Evolutionary conservation across 73 alveolate genomes (phyloP).

Genomic region (Paramecium sexaurelia): DNA sequence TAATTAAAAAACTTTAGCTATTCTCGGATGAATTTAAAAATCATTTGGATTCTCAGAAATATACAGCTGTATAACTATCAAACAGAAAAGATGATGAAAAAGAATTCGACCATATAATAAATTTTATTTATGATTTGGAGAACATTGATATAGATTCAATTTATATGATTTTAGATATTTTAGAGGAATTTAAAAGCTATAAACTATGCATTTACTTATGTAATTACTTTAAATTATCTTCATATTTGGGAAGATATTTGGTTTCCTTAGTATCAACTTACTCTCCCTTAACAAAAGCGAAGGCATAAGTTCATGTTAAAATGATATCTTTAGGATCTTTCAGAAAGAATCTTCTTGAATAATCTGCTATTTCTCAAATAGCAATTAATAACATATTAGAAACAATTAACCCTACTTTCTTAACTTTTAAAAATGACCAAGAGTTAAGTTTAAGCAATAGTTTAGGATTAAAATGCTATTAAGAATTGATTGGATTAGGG

Average conservation of each 20-base stretch:
- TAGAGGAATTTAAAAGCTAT: conserved; percentile 83
- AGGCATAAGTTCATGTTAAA: background rate
- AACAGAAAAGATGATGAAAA: conserved; percentile 22
- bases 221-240: conserved; percentile 81
- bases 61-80: conserved; percentile 70
- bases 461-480: conserved; percentile 50
- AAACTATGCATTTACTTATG: conserved; percentile 88
- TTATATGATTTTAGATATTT: conserved; percentile 80
- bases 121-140: conserved; percentile 81
- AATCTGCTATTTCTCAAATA: conserved; percentile 75
- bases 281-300: conserved; percentile 73
- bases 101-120: conserved; percentile 65
- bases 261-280: conserved; percentile 76
- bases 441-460: background rate
- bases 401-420: conserved; percentile 79
- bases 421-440: conserved; percentile 49
- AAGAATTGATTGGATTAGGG: conserved; percentile 62
- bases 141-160: conserved; percentile 77
- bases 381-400: conserved; percentile 85
- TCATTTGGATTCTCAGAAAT: conserved; percentile 66
- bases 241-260: conserved; percentile 81
- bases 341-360: conserved; percentile 61
- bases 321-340: conserved; percentile 4
- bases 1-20: conserved; percentile 80
- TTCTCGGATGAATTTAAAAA: conserved; percentile 82